Base-by-base conservation (phyloP, 257 asterid species). In the Gentiana dahurica region DNA sequence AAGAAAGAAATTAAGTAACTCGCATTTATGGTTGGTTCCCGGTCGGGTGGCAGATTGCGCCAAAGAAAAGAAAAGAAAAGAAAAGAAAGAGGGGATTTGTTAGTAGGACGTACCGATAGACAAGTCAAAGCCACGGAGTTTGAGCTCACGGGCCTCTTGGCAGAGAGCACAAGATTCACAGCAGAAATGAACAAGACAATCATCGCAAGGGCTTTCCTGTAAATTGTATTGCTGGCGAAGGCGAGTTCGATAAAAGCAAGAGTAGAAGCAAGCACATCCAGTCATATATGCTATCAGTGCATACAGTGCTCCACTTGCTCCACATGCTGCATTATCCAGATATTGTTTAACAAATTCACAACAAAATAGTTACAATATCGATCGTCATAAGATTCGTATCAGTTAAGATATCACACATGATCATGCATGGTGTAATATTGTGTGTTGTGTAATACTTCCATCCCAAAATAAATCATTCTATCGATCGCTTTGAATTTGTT, bases 91-190 rank as follows among this genome's bases (percentile, higher is more conserved):
- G 5, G 0, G 11, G 35, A 34, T 51, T 2, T 50, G 5, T 1
- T 1, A 50, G 2, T 3, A 52, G 36, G 11, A 53, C n/a, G 43
- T 41, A 56, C 60, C 60, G 24, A 56, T 8, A 1, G 60, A 56
- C 60, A 56, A 13, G 45, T 70, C 71, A 57, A 60, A 65, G 5
- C 75, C 75, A 7, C 61, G 75, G 53, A 50, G 36, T 51, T 55
- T 60, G 12, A 70, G 69, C 60, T 70, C 75, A 33, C 75, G 75
- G 34, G 65, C 55, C 46, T 70, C 75, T 65, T 70, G 71, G 33
- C 75, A 70, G 52, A 70, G 45, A 7, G 75, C 64, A 70, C 71
- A 70, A 3, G 38, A 7, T 9, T 65, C 75, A 36, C 75, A 70
- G 13, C 55, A 70, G 53, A 12, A 65, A 51, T 70, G 75, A 51